A percentile compares a stretch with the other conserved stretches of the same genome.
Evolutionary conservation across 495 filamentous ascomycete species (phyloP).

Genomic region (Penicillium desertorum): DNA sequence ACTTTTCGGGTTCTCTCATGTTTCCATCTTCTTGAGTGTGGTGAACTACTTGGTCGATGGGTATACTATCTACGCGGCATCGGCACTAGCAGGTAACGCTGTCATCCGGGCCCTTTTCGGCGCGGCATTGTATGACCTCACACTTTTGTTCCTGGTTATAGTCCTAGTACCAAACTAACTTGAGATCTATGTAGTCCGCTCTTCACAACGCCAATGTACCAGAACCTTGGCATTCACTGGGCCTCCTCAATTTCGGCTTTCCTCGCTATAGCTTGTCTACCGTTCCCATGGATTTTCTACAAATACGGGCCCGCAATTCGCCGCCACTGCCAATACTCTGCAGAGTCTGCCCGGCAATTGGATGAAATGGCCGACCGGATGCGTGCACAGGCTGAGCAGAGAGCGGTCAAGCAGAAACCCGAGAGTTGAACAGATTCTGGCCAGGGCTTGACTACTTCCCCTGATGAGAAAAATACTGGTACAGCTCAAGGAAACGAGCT

Average conservation of each 20-base stretch:
- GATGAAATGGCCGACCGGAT: conserved; percentile 1
- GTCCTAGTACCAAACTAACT: conserved; percentile 5
- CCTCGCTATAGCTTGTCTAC: conserved; percentile 63
- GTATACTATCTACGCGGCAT: conserved; percentile 62
- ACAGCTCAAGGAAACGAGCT: not conserved
- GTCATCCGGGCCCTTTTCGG: conserved; percentile 56
- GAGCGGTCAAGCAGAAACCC: not conserved
- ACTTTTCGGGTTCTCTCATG: conserved; percentile 49
- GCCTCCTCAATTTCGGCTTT: conserved; percentile 67
- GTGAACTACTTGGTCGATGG: conserved; percentile 65
- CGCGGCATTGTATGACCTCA: conserved; percentile 14
- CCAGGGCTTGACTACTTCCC: too few relatives aligned
- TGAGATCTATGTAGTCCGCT: conserved; percentile 44
- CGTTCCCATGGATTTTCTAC: conserved; percentile 68
- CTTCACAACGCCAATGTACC: conserved; percentile 68
- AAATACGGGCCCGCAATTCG: conserved; percentile 61
- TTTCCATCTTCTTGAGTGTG: conserved; percentile 27
- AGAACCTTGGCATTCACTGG: conserved; percentile 67
- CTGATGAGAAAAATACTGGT: too few relatives aligned
- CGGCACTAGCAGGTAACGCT: conserved; percentile 62
- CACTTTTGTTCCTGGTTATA: not conserved
- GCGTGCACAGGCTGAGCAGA: not conserved
- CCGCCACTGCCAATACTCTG: conserved; percentile 61
- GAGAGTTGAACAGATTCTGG: not conserved
- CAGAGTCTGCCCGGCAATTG: conserved; percentile 46